Percentiles rank a stretch among this genome's conserved stretches.
These are phyloP conservation scores for Populus tomentosa DNA, from an alignment of 441 rosid genomes.

Conservation along the genomic window DNA sequence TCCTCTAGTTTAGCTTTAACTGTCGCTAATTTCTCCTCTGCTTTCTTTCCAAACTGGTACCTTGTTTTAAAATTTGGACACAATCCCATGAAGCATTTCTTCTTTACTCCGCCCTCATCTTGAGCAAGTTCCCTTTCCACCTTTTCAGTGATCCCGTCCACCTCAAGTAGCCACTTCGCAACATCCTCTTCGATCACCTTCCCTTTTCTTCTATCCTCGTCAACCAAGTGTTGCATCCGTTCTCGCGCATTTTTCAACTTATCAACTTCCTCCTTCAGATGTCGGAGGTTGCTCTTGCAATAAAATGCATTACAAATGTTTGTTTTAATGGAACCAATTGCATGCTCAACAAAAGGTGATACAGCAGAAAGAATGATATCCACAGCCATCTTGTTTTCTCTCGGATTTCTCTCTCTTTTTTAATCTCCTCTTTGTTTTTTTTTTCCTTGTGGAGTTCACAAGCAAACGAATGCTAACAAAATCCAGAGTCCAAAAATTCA, in stretches of 20 bases:
- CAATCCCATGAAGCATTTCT: slow-evolving; percentile 10
- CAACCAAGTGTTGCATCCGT: slow-evolving; percentile 12
- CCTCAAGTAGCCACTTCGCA: slow-evolving; percentile 17
- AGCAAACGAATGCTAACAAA: too few relatives aligned
- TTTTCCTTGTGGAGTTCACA: too few relatives aligned
- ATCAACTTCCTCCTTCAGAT: slow-evolving; percentile 10
- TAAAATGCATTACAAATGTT: slow-evolving; percentile 14
- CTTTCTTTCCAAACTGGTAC: slow-evolving; percentile 17
- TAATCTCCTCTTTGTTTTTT: too few relatives aligned
- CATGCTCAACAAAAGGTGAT: neutral
- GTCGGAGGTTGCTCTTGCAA: slow-evolving; percentile 11
- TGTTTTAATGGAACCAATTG: neutral
- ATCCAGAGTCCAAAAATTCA: too few relatives aligned
- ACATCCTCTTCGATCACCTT: slow-evolving; percentile 15
- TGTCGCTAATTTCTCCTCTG: neutral
- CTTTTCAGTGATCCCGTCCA: neutral
- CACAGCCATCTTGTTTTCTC: too few relatives aligned
- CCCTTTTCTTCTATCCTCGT: slow-evolving; percentile 2
- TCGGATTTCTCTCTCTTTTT: too few relatives aligned
- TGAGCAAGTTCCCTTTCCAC: neutral
- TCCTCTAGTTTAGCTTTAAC: neutral
- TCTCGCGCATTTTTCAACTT: slow-evolving; percentile 5
- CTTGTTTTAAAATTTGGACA: slow-evolving; percentile 11
- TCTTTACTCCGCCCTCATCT: neutral
- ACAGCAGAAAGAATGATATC: neutral